Base-by-base conservation (phyloP, 495 filamentous ascomycete genomes). In the Hypoxylon cercidicola region DNA sequence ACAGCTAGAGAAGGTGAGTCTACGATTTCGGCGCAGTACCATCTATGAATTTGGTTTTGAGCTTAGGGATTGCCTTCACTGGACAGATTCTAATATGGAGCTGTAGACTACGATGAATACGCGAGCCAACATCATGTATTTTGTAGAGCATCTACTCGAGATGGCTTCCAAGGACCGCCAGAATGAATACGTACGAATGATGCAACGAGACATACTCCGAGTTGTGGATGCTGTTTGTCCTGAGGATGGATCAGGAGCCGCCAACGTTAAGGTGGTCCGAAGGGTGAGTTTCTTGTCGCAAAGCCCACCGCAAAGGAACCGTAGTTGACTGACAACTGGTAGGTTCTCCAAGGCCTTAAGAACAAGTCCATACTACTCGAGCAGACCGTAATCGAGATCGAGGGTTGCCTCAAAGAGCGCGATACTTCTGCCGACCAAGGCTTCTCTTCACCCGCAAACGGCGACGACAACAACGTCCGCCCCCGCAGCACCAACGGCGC, bases 91-190 rank as follows among this genome's bases (percentile, higher is more conserved):
- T 56, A 57, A 54, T 39, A 15, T 46, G 30, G 23, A 25, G 30
- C 55, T 8, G 11, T 25, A 94, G 86, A 96, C 90, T 69, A 92
- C 89, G 62, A 96, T 98, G 89, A 99, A 99, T 78, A 97, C 88
- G 45, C 83, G 94, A 43, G 96, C 96, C 28, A 99, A 99, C 71
- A 97, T 99, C 75, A 94, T 99, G 90, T 98, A 95, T 79, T 98
- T 99, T 80, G 88, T 98, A 72, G 94, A 98, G 73, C 89, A 93
- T 62, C 89, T 99, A 54, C 92, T 94, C 77, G 94, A 97, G 70
- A 85, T 92, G 81, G 89, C 91, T 13, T 82, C 85, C 15, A 87
- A 87, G 49, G 91, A 96, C 55, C 83, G 87, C 57, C 85, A 93
- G 68, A 72, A 79, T 15, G 87, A 91, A 21, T 98, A 93, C 72